Percentiles rank a stretch among this genome's conserved stretches.
Evolutionary conservation across 306 rosid species (phyloP).

Genomic region (Inga leiocalycina): DNA sequence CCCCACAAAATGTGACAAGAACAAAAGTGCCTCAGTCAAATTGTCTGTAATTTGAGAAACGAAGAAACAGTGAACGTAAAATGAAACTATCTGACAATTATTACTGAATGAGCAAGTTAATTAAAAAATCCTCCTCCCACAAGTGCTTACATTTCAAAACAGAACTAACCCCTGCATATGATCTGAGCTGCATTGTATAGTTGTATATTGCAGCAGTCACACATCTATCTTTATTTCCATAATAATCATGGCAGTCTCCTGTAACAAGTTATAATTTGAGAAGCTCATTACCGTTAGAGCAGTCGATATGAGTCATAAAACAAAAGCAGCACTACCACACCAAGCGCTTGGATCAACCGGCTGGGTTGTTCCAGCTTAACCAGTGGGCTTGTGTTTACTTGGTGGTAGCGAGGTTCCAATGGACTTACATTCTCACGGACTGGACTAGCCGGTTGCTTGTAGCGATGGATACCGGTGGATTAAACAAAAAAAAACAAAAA

Average conservation of each 20-base stretch:
- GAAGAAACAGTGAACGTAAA: not conserved
- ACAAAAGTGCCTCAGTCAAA: conserved; percentile 89
- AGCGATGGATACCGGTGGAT: too few species aligned
- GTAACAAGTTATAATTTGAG: conserved; percentile 33
- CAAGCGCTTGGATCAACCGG: too few species aligned
- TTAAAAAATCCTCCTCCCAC: not conserved
- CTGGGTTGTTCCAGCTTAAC: too few species aligned
- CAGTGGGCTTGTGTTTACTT: too few species aligned
- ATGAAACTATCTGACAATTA: not conserved
- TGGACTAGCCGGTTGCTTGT: too few species aligned
- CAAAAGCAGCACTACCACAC: too few species aligned
- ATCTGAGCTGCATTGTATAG: conserved; percentile 74
- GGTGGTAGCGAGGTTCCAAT: too few species aligned
- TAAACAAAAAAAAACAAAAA: not conserved
- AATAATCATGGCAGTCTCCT: conserved; percentile 89
- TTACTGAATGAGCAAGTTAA: not conserved
- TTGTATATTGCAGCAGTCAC: conserved; percentile 85
- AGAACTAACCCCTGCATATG: not conserved
- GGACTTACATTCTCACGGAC: too few species aligned
- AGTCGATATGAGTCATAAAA: not conserved
- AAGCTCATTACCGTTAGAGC: not conserved
- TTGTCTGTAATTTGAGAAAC: conserved; percentile 63
- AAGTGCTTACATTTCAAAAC: conserved; percentile 45
- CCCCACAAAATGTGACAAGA: conserved; percentile 87
- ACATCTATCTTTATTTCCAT: conserved; percentile 65